Base-by-base conservation (phyloP, 192 early-diverging fungal genomes). In the Jimgerdemannia flammicorona region DNA sequence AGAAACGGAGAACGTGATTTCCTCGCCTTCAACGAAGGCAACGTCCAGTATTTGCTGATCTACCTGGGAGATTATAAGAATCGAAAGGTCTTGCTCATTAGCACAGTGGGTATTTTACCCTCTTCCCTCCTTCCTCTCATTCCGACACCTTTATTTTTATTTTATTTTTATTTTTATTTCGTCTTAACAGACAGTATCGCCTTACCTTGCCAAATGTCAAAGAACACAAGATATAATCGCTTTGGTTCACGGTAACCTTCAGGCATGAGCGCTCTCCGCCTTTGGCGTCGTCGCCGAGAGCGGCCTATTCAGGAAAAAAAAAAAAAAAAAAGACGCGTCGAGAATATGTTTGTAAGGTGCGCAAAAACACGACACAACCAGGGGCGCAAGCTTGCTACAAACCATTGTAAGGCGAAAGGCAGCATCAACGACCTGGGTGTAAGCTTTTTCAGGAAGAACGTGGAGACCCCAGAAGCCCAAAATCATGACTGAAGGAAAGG, bases 351-450 rank as follows among this genome's bases (percentile, higher is more conserved):
- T 29, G 29, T 94, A 78, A 66, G 54, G 40, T 41, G 11, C 8
- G 11, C 65, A 67, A 54, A n/a, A 65, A 43, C 59, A 44, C 65
- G 64, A 44, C 3, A 0, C 67, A 18, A 29, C 11, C 9, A 29
- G 7, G 40, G 20, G 17, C 20, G 74, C 39, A 17, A 39, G 20
- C 4, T 40, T 18, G 40, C n/a, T 9, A 73, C 78, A 80, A 85
- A 93, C 92, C 82, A 92, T 92, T 43, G 92, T 89, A 67, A 97
- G 72, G 69, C 90, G 87, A 88, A 97, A 95, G n/a, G 91, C 82
- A 67, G 84, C 80, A 69, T 94, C 91, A 40, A 95, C 93, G 29
- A 85, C 81, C 75, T 95, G 93, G 70, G 89, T 87, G 79, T 93
- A 95, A 40, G 91, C 88, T 83, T 93, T 93, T 67, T 86, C 85